phyloP scores from a whole-genome alignment of 2,329 filamentous ascomycete species.

The Zymoseptoria tritici region DNA sequence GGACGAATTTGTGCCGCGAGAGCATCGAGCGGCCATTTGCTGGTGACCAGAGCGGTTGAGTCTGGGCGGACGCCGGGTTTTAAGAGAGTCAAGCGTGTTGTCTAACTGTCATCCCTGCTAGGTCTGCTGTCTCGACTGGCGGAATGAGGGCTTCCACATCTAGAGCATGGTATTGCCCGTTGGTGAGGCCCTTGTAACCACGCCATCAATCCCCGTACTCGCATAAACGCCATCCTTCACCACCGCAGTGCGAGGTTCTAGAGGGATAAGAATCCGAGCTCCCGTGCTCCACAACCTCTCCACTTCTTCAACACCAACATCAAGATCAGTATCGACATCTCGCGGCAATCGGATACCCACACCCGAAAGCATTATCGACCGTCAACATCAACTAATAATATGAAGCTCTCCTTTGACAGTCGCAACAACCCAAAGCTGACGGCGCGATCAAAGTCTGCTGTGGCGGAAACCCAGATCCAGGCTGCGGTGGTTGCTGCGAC shows the following conservation, averaged over 20 bases:
- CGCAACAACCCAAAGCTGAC: background rate
- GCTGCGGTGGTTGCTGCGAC: background rate
- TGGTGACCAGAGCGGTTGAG: background rate
- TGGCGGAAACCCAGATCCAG: background rate
- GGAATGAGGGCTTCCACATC: too few species aligned
- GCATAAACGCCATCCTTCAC: background rate
- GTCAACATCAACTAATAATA: background rate
- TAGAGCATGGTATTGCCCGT: too few species aligned
- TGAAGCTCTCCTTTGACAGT: background rate
- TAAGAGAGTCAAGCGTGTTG: background rate
- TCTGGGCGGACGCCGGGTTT: too few species aligned
- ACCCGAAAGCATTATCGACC: background rate
- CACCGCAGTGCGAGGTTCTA: background rate
- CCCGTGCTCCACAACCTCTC: background rate
- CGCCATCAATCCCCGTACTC: background rate
- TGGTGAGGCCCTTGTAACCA: too few species aligned
- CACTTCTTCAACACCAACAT: background rate
- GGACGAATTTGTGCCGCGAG: too few species aligned
- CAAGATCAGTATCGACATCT: background rate
- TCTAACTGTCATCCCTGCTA: background rate
- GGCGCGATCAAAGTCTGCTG: background rate
- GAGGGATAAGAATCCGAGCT: background rate
- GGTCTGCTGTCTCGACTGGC: too few species aligned
- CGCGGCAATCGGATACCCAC: too few species aligned
- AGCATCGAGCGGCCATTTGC: too few species aligned